A percentile compares a stretch with the other conserved stretches of the same genome.
Evolutionary conservation across 2,329 filamentous ascomycete species (phyloP).

Genomic region (Byssoonygena ceratinophila): DNA sequence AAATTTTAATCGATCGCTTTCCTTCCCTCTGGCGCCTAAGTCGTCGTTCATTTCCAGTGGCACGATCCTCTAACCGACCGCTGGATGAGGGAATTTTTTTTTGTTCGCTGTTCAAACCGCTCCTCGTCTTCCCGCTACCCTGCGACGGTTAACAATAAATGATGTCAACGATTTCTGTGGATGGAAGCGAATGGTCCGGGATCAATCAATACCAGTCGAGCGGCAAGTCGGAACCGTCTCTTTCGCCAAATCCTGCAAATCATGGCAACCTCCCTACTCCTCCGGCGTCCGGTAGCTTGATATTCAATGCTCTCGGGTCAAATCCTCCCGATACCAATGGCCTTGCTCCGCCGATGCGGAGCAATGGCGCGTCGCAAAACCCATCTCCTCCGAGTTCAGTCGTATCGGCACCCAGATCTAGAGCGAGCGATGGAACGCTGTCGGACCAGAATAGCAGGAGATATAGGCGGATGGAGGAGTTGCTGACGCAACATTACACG

Average conservation of each 20-base stretch:
- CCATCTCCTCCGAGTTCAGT: constrained; percentile 84
- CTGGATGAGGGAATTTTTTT: too few species aligned
- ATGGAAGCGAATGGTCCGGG: constrained; percentile 69
- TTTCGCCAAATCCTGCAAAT: constrained; percentile 42
- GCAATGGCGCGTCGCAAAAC: constrained; percentile 45
- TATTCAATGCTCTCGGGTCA: constrained; percentile 17
- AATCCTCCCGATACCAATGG: constrained; percentile 17
- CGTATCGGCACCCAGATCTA: constrained; percentile 43
- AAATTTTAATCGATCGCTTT: background rate
- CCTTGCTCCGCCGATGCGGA: constrained; percentile 39
- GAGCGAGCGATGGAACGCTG: constrained; percentile 67
- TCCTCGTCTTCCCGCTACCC: constrained; percentile 32
- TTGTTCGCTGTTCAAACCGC: background rate
- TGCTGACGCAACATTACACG: constrained; percentile 69
- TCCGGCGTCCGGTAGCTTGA: constrained; percentile 52
- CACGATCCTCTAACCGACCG: background rate
- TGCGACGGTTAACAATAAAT: constrained; percentile 47
- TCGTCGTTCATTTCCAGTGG: background rate
- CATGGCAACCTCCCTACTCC: constrained; percentile 51
- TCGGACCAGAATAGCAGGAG: constrained; percentile 54
- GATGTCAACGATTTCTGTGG: constrained; percentile 71
- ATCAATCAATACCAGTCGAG: constrained; percentile 56
- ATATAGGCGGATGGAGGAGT: constrained; percentile 51
- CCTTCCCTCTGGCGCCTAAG: too few species aligned
- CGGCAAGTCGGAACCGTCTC: constrained; percentile 30